Evolutionary conservation across 148 eudicot species (phyloP).

Genomic region (Arbutus unedo): DNA sequence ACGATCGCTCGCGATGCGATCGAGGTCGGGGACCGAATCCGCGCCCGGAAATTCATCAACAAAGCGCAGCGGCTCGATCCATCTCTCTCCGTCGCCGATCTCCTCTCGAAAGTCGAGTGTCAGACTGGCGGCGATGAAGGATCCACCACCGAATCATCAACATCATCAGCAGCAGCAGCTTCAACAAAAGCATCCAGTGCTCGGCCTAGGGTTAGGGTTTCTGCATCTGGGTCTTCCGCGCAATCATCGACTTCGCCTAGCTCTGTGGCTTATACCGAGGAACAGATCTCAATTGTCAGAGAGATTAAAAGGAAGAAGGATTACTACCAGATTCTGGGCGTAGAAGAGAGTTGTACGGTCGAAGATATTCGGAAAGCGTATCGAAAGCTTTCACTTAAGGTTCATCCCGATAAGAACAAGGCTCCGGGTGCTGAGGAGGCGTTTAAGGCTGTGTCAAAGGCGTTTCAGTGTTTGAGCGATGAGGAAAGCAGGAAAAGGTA

Average conservation of each 20-base stretch:
- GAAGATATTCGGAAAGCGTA: conserved; percentile 54
- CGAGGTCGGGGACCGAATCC: conserved; percentile 32
- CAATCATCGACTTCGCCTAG: conserved; percentile 12
- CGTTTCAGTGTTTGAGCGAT: conserved; percentile 51
- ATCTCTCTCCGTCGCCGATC: conserved; percentile 33
- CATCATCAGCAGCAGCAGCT: background rate
- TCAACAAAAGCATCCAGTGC: conserved; percentile 11
- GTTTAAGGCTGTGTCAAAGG: conserved; percentile 49
- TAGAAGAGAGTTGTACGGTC: conserved; percentile 37
- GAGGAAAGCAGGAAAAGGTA: conserved; percentile 44
- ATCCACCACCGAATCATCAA: conserved; percentile 13
- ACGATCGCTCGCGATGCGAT: conserved; percentile 35
- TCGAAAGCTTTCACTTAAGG: conserved; percentile 52
- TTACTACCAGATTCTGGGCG: conserved; percentile 50
- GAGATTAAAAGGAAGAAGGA: conserved; percentile 53
- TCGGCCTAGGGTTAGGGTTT: conserved; percentile 36
- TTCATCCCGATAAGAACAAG: conserved; percentile 56
- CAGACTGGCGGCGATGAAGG: conserved; percentile 7
- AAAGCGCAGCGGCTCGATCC: conserved; percentile 53
- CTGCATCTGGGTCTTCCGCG: conserved; percentile 22
- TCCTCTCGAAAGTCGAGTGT: conserved; percentile 21
- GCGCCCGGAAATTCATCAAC: conserved; percentile 40
- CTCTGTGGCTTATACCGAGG: conserved; percentile 36
- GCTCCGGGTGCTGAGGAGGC: conserved; percentile 65
- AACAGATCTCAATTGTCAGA: conserved; percentile 44